Base-by-base conservation (phyloP, 768 basidiomycete genomes). In the Neoboletus brunneissimus region DNA sequence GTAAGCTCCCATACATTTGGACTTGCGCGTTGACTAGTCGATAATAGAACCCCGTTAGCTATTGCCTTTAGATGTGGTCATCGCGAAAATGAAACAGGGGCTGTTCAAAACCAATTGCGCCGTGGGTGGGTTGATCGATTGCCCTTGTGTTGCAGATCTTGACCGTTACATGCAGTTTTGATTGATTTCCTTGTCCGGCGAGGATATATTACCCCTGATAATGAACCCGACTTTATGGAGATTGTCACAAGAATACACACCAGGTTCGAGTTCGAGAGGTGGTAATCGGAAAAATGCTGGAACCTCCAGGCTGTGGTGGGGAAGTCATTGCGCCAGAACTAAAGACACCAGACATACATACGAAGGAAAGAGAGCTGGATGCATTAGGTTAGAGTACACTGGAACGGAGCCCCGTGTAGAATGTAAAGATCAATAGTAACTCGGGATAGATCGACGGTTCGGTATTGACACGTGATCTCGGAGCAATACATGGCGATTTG, bases 61-160 rank as follows among this genome's bases (percentile, higher is more conserved):
- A 23, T 75, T 93, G 42, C 70, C 82, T 2, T 73, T 93, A 41
- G 76, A 80, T 1, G 79, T 82, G 31, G 80, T 95, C 18, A 75
- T 89, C 7, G 56, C 75, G 38, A 83, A 80, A 50, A 83, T 98
- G 75, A 82, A 81, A 31, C 71, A 74, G 9, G 86, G 87, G 0
- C 70, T 86, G 25, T 98, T 99, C 80, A 99, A 99, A 72, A 81
- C 92, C 1, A 98, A 99, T 65, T 97, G 93, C 63, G 93, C 88
- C 5, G 64, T 91, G 4, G 90, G 91, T 91, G 37, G 51, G 83
- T 74, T 15, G 11, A 45, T 32, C 4, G 7, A 20, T 3, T 20
- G 5, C 13, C 0, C 6, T 5, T 46, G 22, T 23, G 25, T 27
- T 51, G 38, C 22, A 40, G 16, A 27, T 23, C 18, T 44, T 65